phyloP scores from a whole-genome alignment of 1,284 basidiomycete genomes.

The Cryptococcus sp. region DNA sequence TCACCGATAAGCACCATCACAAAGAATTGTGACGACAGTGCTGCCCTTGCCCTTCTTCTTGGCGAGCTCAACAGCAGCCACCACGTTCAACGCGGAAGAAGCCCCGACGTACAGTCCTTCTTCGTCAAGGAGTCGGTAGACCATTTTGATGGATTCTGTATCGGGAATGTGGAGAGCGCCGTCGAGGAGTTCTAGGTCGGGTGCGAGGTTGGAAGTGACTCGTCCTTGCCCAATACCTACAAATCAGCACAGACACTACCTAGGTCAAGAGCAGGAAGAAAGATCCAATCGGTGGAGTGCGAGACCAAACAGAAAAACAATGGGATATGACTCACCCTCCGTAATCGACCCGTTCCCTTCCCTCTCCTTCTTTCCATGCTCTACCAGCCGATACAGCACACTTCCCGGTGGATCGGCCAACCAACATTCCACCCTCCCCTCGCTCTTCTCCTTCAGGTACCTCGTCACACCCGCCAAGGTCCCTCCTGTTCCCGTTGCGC shows the following conservation, averaged over 20 bases:
- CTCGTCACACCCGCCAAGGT: constrained; percentile 86
- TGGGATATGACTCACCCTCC: constrained; percentile 64
- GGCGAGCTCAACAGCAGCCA: constrained; percentile 84
- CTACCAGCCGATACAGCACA: constrained; percentile 80
- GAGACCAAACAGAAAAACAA: too few relatives aligned
- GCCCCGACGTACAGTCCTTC: constrained; percentile 97
- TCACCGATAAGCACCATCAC: constrained; percentile 85
- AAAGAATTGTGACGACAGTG: constrained; percentile 82
- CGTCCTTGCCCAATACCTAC: constrained; percentile 94
- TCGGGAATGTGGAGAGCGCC: constrained; percentile 85
- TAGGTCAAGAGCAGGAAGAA: too few relatives aligned
- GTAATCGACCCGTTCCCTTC: constrained; percentile 83
- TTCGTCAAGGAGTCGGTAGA: constrained; percentile 85
- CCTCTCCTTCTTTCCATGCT: constrained; percentile 72
- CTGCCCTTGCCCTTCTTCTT: constrained; percentile 71
- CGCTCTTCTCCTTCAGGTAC: constrained; percentile 77
- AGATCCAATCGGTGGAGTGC: background rate
- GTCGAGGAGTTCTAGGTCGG: constrained; percentile 71
- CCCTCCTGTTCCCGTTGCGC: constrained; percentile 91
- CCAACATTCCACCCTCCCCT: constrained; percentile 80
- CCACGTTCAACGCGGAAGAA: constrained; percentile 90
- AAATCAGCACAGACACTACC: too few relatives aligned
- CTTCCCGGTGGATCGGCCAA: constrained; percentile 95
- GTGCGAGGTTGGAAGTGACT: constrained; percentile 87
- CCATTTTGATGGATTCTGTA: constrained; percentile 83